A percentile compares a stretch with the other conserved stretches of the same genome.
Conservation (phyloP, 345 rosid genomes). For the Microcos paniculata region DNA sequence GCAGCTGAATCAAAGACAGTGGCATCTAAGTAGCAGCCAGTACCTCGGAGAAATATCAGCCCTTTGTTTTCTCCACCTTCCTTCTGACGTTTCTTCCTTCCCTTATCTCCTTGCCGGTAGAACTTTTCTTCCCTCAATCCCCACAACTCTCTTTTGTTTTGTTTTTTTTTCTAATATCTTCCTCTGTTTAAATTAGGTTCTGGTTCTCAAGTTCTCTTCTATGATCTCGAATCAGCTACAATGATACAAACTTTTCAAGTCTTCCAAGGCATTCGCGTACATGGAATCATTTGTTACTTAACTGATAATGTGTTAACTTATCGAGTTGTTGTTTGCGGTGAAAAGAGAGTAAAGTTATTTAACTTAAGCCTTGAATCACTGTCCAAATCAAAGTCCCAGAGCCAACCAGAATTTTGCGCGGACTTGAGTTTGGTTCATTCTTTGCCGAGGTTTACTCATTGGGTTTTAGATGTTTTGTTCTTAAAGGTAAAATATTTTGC, state of each 20-base stretch:
- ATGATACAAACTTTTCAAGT: constrained; percentile 63
- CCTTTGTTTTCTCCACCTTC: constrained; percentile 66
- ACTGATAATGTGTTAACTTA: constrained; percentile 23
- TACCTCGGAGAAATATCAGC: constrained; percentile 89
- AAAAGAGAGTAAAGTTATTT: constrained; percentile 74
- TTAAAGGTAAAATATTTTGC: constrained; percentile 50
- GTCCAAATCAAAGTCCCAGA: constrained; percentile 16
- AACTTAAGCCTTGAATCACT: constrained; percentile 32
- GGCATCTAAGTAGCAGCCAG: constrained; percentile 51
- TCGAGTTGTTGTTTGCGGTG: constrained; percentile 59
- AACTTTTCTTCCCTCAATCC: background rate
- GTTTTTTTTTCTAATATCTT: background rate
- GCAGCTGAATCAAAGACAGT: constrained; percentile 29
- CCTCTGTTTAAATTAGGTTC: constrained; percentile 46
- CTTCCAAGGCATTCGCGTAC: constrained; percentile 85
- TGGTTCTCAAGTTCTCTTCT: constrained; percentile 72
- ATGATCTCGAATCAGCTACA: constrained; percentile 50
- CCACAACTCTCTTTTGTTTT: background rate
- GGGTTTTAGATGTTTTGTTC: constrained; percentile 77
- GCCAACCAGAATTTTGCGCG: constrained; percentile 20
- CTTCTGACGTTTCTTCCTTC: constrained; percentile 41
- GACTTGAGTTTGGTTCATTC: constrained; percentile 46
- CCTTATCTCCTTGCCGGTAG: constrained; percentile 71
- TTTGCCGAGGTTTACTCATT: constrained; percentile 72
- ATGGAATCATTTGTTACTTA: constrained; percentile 55